Base-by-base conservation (phyloP, 1,284 basidiomycete species). In the Ceratobasidium sp. region DNA sequence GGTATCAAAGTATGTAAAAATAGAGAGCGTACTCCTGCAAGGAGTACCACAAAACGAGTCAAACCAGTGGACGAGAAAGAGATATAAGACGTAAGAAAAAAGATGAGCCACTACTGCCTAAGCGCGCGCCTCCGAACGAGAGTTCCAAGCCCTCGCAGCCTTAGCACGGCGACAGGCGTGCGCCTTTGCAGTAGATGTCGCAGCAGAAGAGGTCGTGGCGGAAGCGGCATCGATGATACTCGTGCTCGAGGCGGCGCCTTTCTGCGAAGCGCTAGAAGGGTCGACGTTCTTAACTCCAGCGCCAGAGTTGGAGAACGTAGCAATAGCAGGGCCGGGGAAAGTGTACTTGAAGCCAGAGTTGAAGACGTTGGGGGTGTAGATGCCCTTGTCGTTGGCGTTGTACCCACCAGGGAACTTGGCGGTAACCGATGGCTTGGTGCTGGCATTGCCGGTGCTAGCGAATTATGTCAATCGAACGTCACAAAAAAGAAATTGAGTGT, bases 391-490 rank as follows among this genome's bases (percentile, higher is more conserved):
- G 36, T 63, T 72, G 17, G 76, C 67, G 11, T 31, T 50, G 74
- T 78, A 78, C 36, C 67, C 77, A 65, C 78, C 77, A 48, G 77
- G 78, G 77, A 78, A 78, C 62, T 48, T 64, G 51, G 50, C 76
- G n/a, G 65, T 75, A 27, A 44, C 50, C 2, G 69, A 54, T n/a
- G 67, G n/a, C 9, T 45, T 48, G 44, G n/a, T 48, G 41, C 48
- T 48, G 62, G 62, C n/a, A 27, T 6, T 31, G 3, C 62, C 54
- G 17, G 54, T 54, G 2, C 50, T 64, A 29, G 29, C 41, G 17
- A 47, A 48, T 15, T 17, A 47, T 19, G 15, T 24, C 5, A 62
- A 47, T 48, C 3, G 47, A n/a, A 5, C 11, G 36, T 41, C 11
- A 41, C 11, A 5, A 11, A 11, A 11, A 41, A 5, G n/a, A 69